These are phyloP conservation scores for Fusarium odoratissimum DNA, from an alignment of 2,329 filamentous ascomycete species.

Conservation along the genomic window DNA sequence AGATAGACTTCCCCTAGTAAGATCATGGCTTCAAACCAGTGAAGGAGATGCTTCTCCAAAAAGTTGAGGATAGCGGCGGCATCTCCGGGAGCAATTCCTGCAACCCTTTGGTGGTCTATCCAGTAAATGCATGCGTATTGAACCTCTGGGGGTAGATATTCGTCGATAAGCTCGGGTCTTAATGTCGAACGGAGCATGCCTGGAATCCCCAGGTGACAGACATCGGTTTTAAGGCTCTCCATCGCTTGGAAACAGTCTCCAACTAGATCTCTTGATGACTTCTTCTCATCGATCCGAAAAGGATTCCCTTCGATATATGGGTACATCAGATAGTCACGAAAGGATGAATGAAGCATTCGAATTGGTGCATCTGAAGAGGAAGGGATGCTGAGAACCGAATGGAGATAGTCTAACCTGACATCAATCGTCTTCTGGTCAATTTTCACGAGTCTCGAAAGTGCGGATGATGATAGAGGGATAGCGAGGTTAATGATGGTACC, in stretches of 20 bases:
- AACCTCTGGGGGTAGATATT: neutral
- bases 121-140: neutral
- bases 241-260: no score
- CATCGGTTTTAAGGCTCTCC: no score
- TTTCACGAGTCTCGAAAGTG: neutral
- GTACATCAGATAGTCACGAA: neutral
- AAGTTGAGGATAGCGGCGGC: no score
- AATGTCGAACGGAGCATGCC: neutral
- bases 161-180: neutral
- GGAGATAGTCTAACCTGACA: no score
- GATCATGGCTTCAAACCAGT: no score
- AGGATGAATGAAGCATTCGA: neutral
- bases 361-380: fast-evolving
- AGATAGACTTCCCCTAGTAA: no score
- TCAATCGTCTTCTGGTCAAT: neutral
- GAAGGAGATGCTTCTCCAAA: no score
- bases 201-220: neutral
- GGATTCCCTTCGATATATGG: no score
- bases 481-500: neutral
- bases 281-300: no score
- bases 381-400: neutral
- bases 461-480: neutral
- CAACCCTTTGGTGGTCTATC: neutral
- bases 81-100: no score
- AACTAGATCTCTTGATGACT: no score